Conservation (phyloP, 768 basidiomycete genomes). For the Kondoa subrosea region DNA sequence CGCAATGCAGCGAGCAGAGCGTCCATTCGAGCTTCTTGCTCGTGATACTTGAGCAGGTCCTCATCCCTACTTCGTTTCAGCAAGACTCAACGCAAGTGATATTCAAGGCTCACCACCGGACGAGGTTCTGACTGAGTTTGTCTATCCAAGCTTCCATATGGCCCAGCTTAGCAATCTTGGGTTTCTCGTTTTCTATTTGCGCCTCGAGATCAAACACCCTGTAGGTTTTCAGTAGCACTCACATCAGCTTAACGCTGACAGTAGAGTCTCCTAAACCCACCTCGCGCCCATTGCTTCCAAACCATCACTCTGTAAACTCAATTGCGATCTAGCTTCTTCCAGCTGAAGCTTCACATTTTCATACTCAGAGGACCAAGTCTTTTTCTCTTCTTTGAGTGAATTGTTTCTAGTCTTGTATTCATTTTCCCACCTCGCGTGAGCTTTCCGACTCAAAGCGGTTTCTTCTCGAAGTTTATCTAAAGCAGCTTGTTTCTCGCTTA, state of each 20-base stretch:
- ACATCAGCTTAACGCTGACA: not conserved
- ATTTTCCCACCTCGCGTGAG: slow-evolving; percentile 1
- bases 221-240: no score
- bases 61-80: not conserved
- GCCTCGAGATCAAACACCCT: slow-evolving; percentile 4
- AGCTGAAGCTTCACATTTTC: not conserved
- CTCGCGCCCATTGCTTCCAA: not conserved
- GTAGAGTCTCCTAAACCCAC: not conserved
- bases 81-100: not conserved
- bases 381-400: slow-evolving; percentile 1
- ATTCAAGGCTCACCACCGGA: not conserved
- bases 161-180: not conserved
- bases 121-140: not conserved
- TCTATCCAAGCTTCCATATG: not conserved
- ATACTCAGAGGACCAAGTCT: not conserved
- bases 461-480: not conserved
- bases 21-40: not conserved
- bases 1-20: not conserved
- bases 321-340: not conserved
- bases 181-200: not conserved
- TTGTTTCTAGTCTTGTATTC: not conserved
- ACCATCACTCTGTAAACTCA: not conserved
- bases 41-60: not conserved
- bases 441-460: not conserved
- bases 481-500: not conserved